These are phyloP conservation scores for Sugiyamaella sp. DNA, from an alignment of 1,139 yeast species.

Conservation along the genomic window DNA sequence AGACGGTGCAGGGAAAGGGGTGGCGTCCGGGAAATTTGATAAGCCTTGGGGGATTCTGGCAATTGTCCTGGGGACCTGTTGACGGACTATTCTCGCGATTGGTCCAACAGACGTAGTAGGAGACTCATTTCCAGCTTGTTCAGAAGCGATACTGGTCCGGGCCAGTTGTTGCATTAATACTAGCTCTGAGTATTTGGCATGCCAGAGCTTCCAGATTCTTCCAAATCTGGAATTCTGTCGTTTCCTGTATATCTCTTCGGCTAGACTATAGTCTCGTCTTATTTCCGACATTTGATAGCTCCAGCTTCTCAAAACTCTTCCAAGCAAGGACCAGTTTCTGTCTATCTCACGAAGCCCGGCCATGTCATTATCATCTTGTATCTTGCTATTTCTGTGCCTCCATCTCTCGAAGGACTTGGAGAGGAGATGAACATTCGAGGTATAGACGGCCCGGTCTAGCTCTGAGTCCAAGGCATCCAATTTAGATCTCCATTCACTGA, in stretches of 20 bases:
- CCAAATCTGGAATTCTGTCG: conserved; percentile 29
- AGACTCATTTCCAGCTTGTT: not conserved
- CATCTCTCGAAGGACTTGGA: not conserved
- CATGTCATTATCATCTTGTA: conserved; percentile 8
- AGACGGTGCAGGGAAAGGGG: not conserved
- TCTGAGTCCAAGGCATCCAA: not conserved
- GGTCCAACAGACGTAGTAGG: not conserved
- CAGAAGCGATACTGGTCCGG: not conserved
- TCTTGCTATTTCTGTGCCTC: not conserved
- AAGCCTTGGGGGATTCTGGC: conserved; percentile 9
- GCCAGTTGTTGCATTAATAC: conserved; percentile 5
- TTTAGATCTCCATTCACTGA: not conserved
- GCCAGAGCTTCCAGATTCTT: conserved; percentile 34
- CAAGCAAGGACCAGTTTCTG: conserved; percentile 2
- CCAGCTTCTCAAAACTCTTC: conserved; percentile 4
- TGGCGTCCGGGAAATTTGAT: not conserved
- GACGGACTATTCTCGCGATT: not conserved
- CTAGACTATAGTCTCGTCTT: conserved; percentile 7
- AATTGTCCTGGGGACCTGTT: conserved; percentile 3
- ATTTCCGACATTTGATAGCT: conserved; percentile 9
- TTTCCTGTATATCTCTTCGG: conserved; percentile 28
- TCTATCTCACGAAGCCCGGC: conserved; percentile 4
- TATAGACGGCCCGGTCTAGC: conserved; percentile 5
- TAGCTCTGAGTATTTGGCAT: conserved; percentile 22
- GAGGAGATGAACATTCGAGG: not conserved